A percentile compares a stretch with the other conserved stretches of the same genome.
phyloP scores from a whole-genome alignment of 257 asterid genomes.

The Marsdenia floribunda region DNA sequence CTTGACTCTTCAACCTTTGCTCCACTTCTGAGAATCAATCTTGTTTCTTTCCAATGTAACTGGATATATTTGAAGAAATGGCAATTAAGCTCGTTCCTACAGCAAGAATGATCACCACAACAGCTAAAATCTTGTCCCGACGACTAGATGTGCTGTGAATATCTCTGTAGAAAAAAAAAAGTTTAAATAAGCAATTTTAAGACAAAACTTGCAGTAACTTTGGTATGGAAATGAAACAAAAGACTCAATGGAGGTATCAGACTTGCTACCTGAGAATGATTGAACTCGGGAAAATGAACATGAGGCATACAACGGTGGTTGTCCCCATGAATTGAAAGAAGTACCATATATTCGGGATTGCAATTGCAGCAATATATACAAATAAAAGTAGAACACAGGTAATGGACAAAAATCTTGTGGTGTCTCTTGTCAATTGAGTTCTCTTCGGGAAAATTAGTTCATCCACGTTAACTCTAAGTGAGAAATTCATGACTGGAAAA shows the following conservation, averaged over 20 bases:
- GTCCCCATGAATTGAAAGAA: slow-evolving; percentile 97
- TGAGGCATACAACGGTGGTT: slow-evolving; percentile 81
- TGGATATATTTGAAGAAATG: slow-evolving; percentile 51
- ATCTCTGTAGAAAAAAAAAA: slow-evolving; percentile 47
- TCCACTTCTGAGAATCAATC: neutral
- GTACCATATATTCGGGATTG: slow-evolving; percentile 87
- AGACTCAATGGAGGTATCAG: neutral
- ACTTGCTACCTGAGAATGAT: slow-evolving; percentile 68
- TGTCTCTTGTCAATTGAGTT: slow-evolving; percentile 39
- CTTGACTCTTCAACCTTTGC: neutral
- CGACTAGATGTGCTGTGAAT: slow-evolving; percentile 49
- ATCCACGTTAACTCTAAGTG: slow-evolving; percentile 71
- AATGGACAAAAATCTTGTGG: slow-evolving; percentile 45
- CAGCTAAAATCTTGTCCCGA: slow-evolving; percentile 62
- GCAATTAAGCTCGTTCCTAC: slow-evolving; percentile 78
- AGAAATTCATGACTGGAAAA: slow-evolving; percentile 94
- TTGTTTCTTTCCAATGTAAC: slow-evolving; percentile 33
- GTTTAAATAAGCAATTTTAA: neutral
- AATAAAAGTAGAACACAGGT: slow-evolving; percentile 52
- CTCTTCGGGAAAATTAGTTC: slow-evolving; percentile 73
- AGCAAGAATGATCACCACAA: slow-evolving; percentile 65
- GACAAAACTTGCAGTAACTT: neutral
- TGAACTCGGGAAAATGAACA: slow-evolving; percentile 94
- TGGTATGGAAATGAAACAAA: neutral
- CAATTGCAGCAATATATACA: slow-evolving; percentile 63